Evolutionary conservation across 2,329 filamentous ascomycete genomes (phyloP), one percentile per base, ranked within the genome.

Genomic region (Acarospora socialis): DNA sequence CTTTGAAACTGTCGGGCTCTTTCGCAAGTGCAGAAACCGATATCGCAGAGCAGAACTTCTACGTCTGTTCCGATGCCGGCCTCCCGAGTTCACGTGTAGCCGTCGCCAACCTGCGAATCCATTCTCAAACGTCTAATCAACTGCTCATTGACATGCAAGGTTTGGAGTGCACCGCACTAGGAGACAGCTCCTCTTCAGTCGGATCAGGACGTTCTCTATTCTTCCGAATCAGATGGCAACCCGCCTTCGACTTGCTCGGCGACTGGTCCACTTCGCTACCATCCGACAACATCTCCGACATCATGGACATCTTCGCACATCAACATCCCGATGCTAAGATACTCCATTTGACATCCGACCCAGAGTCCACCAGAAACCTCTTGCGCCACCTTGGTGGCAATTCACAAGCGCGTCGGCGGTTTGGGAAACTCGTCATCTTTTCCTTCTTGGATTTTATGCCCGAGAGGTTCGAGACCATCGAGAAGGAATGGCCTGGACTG

Each of bases 161-260:
- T 13, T 27, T 38, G 5, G 41, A 45, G 27, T 33, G 43, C 6
- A 45, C 42, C 12, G 37, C 39, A 7, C 35, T 45, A 21, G 42
- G 42, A 13, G 33, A 33, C 4, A 41, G 42, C 20, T 29, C 33
- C 28, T 35, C 36, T 9, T 39, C 36, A 14, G 34, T 37, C 13
- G 26, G 32, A n/a, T 29, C 30, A 17, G 33, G 33, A 18, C 29
- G 41, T 15, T 37, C 35, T 12, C 34, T 45, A 9, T 45, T 45
- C 39, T 45, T 43, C 30, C 36, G 42, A 14, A 40, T 29, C 6
- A 34, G 32, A 14, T 45, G 42, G 42, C 40, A 40, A 22, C 42
- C 39, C 15, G 33, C 39, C 8, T 45, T 45, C 30, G 34, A 40
- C 4, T 30, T 37, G 15, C 31, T 45, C 6, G 32, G 36, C 12